A percentile compares a stretch with the other conserved stretches of the same genome.
These are phyloP conservation scores for Sambucus nigra DNA, from an alignment of 129 eudicot genomes.

Conservation along the genomic window DNA sequence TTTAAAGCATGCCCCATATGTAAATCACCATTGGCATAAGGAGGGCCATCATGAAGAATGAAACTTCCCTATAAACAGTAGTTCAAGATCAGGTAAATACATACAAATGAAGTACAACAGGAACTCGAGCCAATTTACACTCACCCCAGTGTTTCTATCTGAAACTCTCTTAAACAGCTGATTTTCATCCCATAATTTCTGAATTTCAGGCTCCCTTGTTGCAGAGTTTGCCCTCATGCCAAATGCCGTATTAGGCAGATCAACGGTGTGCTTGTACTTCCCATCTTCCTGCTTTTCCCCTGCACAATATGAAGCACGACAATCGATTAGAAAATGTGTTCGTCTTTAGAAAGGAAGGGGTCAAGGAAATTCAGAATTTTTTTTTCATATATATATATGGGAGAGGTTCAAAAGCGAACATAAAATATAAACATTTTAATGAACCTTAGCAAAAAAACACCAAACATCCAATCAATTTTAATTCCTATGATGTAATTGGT, in stretches of 20 bases:
- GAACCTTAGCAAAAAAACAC: no score
- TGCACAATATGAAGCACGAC: slow-evolving; percentile 13
- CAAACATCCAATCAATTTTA: no score
- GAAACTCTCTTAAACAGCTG: slow-evolving; percentile 72
- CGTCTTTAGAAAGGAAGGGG: neutral
- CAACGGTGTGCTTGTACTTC: slow-evolving; percentile 86
- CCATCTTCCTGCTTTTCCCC: slow-evolving; percentile 82
- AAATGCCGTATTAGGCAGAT: slow-evolving; percentile 77
- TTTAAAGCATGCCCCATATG: slow-evolving; percentile 99
- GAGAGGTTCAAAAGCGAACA: no score
- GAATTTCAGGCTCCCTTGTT: slow-evolving; percentile 92
- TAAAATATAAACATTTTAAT: no score
- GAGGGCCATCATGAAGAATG: slow-evolving; percentile 97
- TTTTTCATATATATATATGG: no score
- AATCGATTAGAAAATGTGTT: neutral
- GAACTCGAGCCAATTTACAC: slow-evolving; percentile 1
- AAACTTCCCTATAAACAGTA: slow-evolving; percentile 57
- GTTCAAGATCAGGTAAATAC: slow-evolving; percentile 17
- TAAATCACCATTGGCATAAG: slow-evolving; percentile 98
- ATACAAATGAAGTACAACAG: neutral
- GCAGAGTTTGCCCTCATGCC: slow-evolving; percentile 92
- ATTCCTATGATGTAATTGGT: no score
- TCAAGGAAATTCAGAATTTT: neutral
- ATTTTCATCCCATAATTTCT: slow-evolving; percentile 94
- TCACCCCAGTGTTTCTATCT: slow-evolving; percentile 78